Percentiles rank a stretch among this genome's conserved stretches.
These are phyloP conservation scores for Coemansia erecta DNA, from an alignment of 192 early-diverging fungal species.

Conservation along the genomic window DNA sequence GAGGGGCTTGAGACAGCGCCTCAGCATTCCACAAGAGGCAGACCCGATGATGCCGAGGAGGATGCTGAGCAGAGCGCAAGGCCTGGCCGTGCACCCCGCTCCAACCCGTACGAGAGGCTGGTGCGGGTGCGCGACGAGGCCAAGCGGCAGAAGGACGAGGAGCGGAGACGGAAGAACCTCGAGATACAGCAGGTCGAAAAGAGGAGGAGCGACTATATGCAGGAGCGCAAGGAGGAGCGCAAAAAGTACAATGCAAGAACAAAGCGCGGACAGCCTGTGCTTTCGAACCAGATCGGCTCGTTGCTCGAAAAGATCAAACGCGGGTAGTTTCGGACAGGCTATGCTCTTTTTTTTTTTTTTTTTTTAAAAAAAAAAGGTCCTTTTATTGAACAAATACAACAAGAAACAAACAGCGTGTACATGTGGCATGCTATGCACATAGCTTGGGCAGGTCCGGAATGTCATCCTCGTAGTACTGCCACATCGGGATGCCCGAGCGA, in stretches of 20 bases:
- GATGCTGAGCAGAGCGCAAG: background rate
- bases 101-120: slow-evolving; percentile 40
- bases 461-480: slow-evolving; percentile 28
- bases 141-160: slow-evolving; percentile 15
- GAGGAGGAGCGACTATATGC: slow-evolving; percentile 21
- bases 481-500: slow-evolving; percentile 12
- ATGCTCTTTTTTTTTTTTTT: too few relatives aligned
- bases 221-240: slow-evolving; percentile 32
- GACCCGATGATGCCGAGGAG: background rate
- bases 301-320: slow-evolving; percentile 33
- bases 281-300: slow-evolving; percentile 35
- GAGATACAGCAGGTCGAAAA: slow-evolving; percentile 21
- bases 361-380: background rate
- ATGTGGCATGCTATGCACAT: too few relatives aligned
- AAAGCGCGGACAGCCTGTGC: slow-evolving; percentile 36
- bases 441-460: slow-evolving; percentile 11
- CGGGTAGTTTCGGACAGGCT: background rate
- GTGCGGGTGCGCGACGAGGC: slow-evolving; percentile 26
- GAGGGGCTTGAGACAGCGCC: slow-evolving; percentile 3
- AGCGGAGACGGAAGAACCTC: slow-evolving; percentile 14
- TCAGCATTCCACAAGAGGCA: background rate
- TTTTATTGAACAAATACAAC: too few relatives aligned
- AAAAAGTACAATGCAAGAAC: slow-evolving; percentile 33
- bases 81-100: slow-evolving; percentile 18
- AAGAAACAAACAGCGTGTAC: too few relatives aligned